These are phyloP conservation scores for Drechslerella dactyloides DNA, from an alignment of 2,329 filamentous ascomycete genomes.

Conservation along the genomic window DNA sequence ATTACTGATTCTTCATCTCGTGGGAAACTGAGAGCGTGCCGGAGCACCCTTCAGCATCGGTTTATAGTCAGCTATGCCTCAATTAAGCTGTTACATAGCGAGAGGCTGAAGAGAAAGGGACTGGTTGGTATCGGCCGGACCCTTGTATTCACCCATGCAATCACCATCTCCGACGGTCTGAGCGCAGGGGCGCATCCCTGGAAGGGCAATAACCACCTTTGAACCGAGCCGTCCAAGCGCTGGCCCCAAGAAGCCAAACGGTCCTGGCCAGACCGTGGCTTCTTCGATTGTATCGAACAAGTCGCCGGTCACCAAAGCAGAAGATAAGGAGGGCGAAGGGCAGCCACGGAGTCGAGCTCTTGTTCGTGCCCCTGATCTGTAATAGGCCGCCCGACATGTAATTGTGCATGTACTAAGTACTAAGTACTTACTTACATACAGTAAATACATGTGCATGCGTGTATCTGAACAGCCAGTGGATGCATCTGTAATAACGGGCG, in stretches of 20 bases:
- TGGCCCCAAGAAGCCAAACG: not conserved
- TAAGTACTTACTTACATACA: not conserved
- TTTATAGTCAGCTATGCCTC: too few relatives aligned
- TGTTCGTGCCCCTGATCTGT: not conserved
- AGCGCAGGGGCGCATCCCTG: conserved; percentile 1
- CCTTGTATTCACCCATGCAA: not conserved
- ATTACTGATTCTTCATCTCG: too few relatives aligned
- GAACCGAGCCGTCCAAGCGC: not conserved
- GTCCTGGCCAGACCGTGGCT: not conserved
- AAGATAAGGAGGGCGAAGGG: not conserved
- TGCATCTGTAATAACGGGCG: too few relatives aligned
- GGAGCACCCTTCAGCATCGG: too few relatives aligned
- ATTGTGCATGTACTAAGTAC: not conserved
- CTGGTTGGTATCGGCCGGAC: not conserved
- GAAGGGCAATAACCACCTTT: conserved; percentile 1
- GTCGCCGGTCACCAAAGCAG: not conserved
- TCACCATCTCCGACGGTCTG: not conserved
- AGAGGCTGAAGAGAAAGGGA: not conserved
- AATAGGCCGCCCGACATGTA: too few relatives aligned
- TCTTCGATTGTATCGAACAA: not conserved
- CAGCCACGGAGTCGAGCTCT: too few relatives aligned
- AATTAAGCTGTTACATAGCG: not conserved
- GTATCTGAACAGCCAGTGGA: too few relatives aligned
- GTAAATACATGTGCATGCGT: not conserved
- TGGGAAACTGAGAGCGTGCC: too few relatives aligned